Evolutionary conservation across 2,329 filamentous ascomycete species (phyloP), one percentile per base, ranked within the genome.

Genomic region (Aspergillus sp.): DNA sequence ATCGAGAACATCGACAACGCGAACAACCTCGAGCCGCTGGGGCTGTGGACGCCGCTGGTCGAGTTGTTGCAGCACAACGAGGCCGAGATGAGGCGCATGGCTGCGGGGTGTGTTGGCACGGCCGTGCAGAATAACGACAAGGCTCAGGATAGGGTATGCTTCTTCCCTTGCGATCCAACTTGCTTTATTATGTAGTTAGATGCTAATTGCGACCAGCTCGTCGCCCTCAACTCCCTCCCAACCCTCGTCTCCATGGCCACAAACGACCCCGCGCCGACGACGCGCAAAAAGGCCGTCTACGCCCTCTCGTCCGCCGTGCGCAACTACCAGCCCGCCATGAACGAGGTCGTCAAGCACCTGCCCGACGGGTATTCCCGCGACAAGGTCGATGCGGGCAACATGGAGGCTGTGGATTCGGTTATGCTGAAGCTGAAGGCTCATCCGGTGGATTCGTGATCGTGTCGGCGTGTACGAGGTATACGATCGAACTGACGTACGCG

Each of bases 91-190:
- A 71, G 88, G 43, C 77, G 71, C 49, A 86, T 86, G 74, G 88
- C 89, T 2, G 86, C 86, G n/a, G 94, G 86, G 84, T 95, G 86
- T 64, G 68, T 91, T 37, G 86, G 85, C 31, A 95, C 88, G 4
- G 89, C 91, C 7, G 91, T 98, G 38, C 88, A 96, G 70, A 98
- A 98, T 66, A 96, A 98, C 60, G 72, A 74, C 47, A 81, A 80
- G 55, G 79, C 76, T 31, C 91, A 98, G 64, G 84, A 91, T 64
- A 75, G 75, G 51, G 68, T 71, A 58, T 47, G 65, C 33, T 44
- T 51, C 33, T 29, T 12, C 32, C 11, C 29, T 17, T 11, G 14
- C 58, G 77, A 34, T 44, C 74, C 15, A 69, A 68, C n/a, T n/a
- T n/a, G n/a, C n/a, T n/a, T n/a, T 22, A 60, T 71, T 41, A 10